A percentile compares a stretch with the other conserved stretches of the same genome.
These are phyloP conservation scores for Fusarium anguioides DNA, from an alignment of 2,329 filamentous ascomycete genomes.

Conservation along the genomic window DNA sequence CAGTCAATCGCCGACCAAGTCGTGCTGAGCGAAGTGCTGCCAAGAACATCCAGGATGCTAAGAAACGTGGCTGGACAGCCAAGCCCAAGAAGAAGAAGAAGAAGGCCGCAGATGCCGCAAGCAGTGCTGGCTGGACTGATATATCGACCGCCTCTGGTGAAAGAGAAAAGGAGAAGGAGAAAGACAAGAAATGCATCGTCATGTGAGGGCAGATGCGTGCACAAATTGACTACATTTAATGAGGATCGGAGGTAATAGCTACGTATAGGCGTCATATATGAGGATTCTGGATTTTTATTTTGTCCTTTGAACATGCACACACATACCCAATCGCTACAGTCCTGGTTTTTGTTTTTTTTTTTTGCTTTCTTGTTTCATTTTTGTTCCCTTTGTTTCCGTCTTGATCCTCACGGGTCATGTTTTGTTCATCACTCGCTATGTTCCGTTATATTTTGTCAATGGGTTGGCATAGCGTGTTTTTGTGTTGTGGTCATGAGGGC, in stretches of 20 bases:
- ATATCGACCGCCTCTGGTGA: slow-evolving; percentile 50
- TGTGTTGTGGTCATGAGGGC: slow-evolving; percentile 25
- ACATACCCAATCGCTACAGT: slow-evolving; percentile 35
- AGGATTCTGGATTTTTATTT: slow-evolving; percentile 17
- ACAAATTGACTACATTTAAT: slow-evolving; percentile 3
- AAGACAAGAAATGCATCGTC: slow-evolving; percentile 63
- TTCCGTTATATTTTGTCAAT: slow-evolving; percentile 27
- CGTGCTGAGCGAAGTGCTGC: slow-evolving; percentile 69
- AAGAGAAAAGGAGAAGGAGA: slow-evolving; percentile 53
- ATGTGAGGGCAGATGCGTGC: slow-evolving; percentile 56
- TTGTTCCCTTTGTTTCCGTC: slow-evolving; percentile 1
- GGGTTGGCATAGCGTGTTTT: slow-evolving; percentile 29
- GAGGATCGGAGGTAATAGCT: slow-evolving; percentile 17
- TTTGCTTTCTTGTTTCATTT: slow-evolving; percentile 15
- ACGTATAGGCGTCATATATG: slow-evolving; percentile 4
- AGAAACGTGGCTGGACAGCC: slow-evolving; percentile 65
- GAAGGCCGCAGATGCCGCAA: slow-evolving; percentile 55
- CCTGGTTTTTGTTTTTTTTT: slow-evolving; percentile 14
- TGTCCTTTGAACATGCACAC: slow-evolving; percentile 25
- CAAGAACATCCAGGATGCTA: slow-evolving; percentile 71
- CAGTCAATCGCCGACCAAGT: slow-evolving; percentile 61
- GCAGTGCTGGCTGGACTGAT: slow-evolving; percentile 65
- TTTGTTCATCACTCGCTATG: slow-evolving; percentile 26
- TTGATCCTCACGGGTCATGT: background rate
- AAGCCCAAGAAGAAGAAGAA: slow-evolving; percentile 55